Evolutionary conservation across 164 flowering plant species (phyloP), one percentile per base, ranked within the genome.

Genomic region (Chimonanthus salicifolius): DNA sequence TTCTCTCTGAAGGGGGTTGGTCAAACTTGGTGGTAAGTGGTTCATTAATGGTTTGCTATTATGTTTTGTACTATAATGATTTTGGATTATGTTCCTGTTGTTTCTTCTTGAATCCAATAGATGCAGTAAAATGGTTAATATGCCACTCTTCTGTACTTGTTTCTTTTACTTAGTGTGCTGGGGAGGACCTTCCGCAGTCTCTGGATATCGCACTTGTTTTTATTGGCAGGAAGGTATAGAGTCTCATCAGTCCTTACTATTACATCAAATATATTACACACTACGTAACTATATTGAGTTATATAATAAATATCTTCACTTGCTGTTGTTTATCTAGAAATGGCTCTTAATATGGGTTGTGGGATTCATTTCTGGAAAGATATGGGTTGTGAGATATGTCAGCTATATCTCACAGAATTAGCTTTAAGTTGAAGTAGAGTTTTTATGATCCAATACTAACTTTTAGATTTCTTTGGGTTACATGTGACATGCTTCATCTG

Each of bases 1-100:
- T 91, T 74, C 78, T 92, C 18, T 79, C 88, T 69, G 72, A 85
- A 72, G 97, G 90, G 15, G 90, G 93, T 58, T 94, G 95, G 98
- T 89, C 91, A 62, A 80, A 85, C 73, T 76, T 88, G 18, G 80
- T 92, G 98, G 98, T 94, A 88, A 45, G 58, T 62, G 47, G 9
- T 71, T 76, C 33, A 33, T 44, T 21, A 51, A 54, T 13, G 60
- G 16, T 54, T 54, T n/a, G 16, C 16, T 9, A 54, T 54, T n/a
- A 54, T 54, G 3, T 10, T 15, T 54, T 54, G 5, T 54, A 10
- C 16, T 70, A 15, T 47, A 47, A 9, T 47, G 51, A 68, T 18
- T 21, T 51, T 51, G 16, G 72, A 4, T n/a, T 49, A 54, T 50
- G 60, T 11, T 8, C 21, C 48, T 49, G 33, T 58, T 48, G 45